A percentile compares a stretch with the other conserved stretches of the same genome.
Conservation (phyloP, 2,329 filamentous ascomycete genomes). For the Penicillium expansum region DNA sequence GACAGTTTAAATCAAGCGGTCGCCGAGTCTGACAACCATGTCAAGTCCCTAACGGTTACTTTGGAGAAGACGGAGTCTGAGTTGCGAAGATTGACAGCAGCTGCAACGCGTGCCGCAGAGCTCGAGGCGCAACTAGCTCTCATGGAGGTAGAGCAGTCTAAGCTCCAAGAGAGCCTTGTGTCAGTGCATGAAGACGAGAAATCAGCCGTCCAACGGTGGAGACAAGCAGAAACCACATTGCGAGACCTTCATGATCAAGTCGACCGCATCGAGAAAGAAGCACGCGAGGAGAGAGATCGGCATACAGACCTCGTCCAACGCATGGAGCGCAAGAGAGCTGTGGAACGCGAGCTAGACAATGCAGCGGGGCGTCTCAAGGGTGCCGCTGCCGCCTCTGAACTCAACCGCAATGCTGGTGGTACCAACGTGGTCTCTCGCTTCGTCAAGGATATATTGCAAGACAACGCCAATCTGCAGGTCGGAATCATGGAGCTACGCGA, state of each 20-base stretch:
- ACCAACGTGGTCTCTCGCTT: conserved; percentile 87
- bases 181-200: conserved; percentile 71
- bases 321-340: conserved; percentile 77
- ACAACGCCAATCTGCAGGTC: conserved; percentile 90
- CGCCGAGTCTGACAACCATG: conserved; percentile 73
- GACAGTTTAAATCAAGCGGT: conserved; percentile 79
- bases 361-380: conserved; percentile 79
- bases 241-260: conserved; percentile 79
- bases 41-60: conserved; percentile 72
- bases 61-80: conserved; percentile 75
- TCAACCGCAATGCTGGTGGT: conserved; percentile 58
- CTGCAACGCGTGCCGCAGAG: conserved; percentile 70
- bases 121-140: conserved; percentile 76
- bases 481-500: conserved; percentile 89
- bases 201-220: conserved; percentile 78
- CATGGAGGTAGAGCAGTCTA: conserved; percentile 77
- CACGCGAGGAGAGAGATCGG: conserved; percentile 72
- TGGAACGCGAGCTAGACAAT: conserved; percentile 77
- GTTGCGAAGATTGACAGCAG: conserved; percentile 68
- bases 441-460: conserved; percentile 89
- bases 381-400: conserved; percentile 68
- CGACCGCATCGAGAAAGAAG: conserved; percentile 82
- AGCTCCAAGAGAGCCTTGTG: conserved; percentile 65
- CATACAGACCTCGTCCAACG: conserved; percentile 77
- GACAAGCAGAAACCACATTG: conserved; percentile 76